These are phyloP conservation scores for Cordyceps farinosa DNA, from an alignment of 2,329 filamentous ascomycete species.

Conservation along the genomic window DNA sequence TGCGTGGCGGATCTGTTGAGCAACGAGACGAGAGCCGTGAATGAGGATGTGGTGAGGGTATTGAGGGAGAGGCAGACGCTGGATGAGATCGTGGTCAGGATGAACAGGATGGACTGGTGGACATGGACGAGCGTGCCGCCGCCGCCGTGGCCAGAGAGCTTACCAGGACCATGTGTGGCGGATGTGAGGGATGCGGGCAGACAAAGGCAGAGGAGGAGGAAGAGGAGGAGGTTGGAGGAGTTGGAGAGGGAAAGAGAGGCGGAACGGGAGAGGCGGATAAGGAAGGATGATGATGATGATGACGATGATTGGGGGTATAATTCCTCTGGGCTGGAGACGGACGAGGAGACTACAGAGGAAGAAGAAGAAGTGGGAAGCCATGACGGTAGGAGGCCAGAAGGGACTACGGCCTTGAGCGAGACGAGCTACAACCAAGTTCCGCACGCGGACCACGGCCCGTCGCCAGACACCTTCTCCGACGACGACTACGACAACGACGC, in stretches of 20 bases:
- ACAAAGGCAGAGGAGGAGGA: not conserved
- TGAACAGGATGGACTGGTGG: conserved; percentile 15
- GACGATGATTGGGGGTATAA: not conserved
- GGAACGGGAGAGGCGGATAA: not conserved
- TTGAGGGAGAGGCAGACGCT: conserved; percentile 1
- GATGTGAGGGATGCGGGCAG: not conserved
- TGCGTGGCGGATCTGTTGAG: conserved; percentile 12
- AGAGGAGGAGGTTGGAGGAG: not conserved
- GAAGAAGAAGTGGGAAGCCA: not conserved
- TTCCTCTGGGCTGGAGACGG: not conserved
- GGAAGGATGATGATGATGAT: not conserved
- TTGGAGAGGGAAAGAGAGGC: not conserved
- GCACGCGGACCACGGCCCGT: not conserved
- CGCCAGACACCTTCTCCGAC: not conserved
- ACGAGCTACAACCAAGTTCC: not conserved
- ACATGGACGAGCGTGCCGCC: conserved; percentile 14
- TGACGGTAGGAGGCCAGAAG: not conserved
- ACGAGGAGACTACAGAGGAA: not conserved
- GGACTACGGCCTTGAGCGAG: not conserved
- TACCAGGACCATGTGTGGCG: conserved; percentile 6
- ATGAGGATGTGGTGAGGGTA: not conserved
- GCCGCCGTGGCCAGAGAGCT: conserved; percentile 6
- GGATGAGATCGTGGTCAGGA: conserved; percentile 11
- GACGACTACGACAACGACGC: not conserved
- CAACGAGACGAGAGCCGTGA: not conserved